These are phyloP conservation scores for Trametes sanguinea DNA, from an alignment of 768 basidiomycete species.

Conservation along the genomic window DNA sequence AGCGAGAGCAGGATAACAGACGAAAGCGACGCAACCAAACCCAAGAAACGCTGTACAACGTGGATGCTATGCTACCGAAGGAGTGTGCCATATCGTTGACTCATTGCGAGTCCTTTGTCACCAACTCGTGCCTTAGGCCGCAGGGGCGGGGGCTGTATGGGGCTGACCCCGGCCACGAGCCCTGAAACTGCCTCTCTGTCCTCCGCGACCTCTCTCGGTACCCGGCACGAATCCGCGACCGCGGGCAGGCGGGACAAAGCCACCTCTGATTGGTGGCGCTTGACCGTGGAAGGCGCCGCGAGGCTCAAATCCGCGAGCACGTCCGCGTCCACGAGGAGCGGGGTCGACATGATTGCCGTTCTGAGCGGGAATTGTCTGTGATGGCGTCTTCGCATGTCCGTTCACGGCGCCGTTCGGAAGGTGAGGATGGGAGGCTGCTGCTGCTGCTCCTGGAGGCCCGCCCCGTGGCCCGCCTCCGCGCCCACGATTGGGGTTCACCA, in stretches of 20 bases:
- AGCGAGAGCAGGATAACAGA: neutral
- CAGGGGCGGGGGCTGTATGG: neutral
- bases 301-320: constrained; percentile 16
- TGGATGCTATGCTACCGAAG: neutral
- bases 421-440: neutral
- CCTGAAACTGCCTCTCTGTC: constrained; percentile 27
- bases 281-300: constrained; percentile 19
- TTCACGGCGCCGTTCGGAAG: constrained; percentile 10
- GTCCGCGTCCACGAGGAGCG: constrained; percentile 1
- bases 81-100: neutral
- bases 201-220: constrained; percentile 21
- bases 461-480: constrained; percentile 36
- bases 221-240: constrained; percentile 35
- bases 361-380: neutral
- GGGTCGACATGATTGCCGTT: constrained; percentile 7
- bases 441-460: neutral
- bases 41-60: neutral
- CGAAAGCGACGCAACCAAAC: neutral
- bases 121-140: neutral
- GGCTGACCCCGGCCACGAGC: constrained; percentile 29
- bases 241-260: constrained; percentile 19
- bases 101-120: too few species aligned
- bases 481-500: constrained; percentile 73
- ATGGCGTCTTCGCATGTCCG: constrained; percentile 16
- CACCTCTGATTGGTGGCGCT: constrained; percentile 28